Percentiles rank a stretch among this genome's conserved stretches.
phyloP scores from a whole-genome alignment of 306 rosid species.

The Argentina anserina region DNA sequence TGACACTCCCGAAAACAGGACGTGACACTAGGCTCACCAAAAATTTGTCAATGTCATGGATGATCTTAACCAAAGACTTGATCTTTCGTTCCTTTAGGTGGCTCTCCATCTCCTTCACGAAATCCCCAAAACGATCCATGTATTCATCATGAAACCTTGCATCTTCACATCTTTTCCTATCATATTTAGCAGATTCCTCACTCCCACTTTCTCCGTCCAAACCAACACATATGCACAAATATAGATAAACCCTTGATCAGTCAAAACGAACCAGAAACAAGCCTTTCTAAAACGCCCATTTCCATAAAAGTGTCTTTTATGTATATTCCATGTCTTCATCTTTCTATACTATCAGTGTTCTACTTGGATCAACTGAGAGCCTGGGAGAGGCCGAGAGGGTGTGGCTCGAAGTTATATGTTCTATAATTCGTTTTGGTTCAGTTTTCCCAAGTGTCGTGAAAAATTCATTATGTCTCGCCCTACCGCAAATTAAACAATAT shows the following conservation, averaged over 20 bases:
- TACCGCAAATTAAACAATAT: too few relatives aligned
- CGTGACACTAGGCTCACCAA: conserved; percentile 42
- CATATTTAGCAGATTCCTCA: conserved; percentile 54
- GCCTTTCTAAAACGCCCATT: too few relatives aligned
- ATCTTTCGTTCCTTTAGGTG: conserved; percentile 48
- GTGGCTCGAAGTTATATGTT: too few relatives aligned
- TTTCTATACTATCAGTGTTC: too few relatives aligned
- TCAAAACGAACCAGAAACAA: background rate
- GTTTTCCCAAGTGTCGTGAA: too few relatives aligned
- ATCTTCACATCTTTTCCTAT: conserved; percentile 63
- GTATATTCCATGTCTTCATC: background rate
- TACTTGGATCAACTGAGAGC: too few relatives aligned
- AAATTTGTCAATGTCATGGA: conserved; percentile 43
- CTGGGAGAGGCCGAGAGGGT: too few relatives aligned
- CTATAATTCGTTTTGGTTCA: too few relatives aligned
- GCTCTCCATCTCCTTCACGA: conserved; percentile 47
- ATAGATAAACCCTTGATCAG: background rate
- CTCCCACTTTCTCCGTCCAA: conserved; percentile 60
- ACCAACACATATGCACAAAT: conserved; percentile 27
- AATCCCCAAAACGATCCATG: conserved; percentile 55
- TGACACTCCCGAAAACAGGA: too few relatives aligned
- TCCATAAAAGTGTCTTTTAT: background rate
- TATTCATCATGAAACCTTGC: conserved; percentile 49
- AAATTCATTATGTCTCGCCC: too few relatives aligned
- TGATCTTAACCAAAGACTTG: conserved; percentile 38